phyloP scores from a whole-genome alignment of 1,139 yeast species.

The Trichomonascaceae sp. region DNA sequence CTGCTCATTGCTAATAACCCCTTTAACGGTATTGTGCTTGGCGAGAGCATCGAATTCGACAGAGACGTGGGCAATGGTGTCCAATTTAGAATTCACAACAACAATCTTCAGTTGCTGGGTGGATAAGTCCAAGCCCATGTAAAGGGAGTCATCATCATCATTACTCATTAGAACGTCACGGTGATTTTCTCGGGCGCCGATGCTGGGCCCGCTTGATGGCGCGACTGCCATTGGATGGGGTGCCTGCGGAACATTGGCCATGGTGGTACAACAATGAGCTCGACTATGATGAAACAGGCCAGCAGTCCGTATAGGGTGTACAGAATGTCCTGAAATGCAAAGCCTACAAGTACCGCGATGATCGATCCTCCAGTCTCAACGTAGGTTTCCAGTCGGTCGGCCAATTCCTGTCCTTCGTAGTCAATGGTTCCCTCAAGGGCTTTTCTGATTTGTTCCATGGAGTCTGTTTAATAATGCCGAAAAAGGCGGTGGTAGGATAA shows the following conservation, averaged over 20 bases:
- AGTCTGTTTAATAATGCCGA: no score
- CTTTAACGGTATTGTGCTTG: constrained; percentile 50
- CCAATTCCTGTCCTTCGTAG: constrained; percentile 42
- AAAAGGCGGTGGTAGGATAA: no score
- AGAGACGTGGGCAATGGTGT: constrained; percentile 41
- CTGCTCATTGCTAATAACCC: constrained; percentile 43
- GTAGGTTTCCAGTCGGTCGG: constrained; percentile 21
- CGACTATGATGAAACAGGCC: constrained; percentile 25
- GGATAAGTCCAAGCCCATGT: constrained; percentile 64
- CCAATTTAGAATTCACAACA: constrained; percentile 42
- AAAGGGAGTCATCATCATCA: constrained; percentile 1
- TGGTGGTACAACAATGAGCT: constrained; percentile 38
- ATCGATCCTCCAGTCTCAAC: constrained; percentile 25
- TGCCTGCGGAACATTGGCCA: constrained; percentile 40
- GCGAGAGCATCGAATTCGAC: constrained; percentile 62
- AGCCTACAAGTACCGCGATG: constrained; percentile 36
- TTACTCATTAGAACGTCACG: neutral
- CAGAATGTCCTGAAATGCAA: constrained; percentile 30
- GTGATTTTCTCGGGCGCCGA: constrained; percentile 2
- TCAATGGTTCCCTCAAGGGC: constrained; percentile 46
- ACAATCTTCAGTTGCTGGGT: constrained; percentile 81
- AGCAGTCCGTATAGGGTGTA: constrained; percentile 29
- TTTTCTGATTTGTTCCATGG: constrained; percentile 17
- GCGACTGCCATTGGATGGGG: constrained; percentile 31
- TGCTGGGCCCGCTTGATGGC: no score